A percentile compares a stretch with the other conserved stretches of the same genome.
Evolutionary conservation across 805 yeast genomes (phyloP).

Genomic region (Cyberlindnera samutprakarnensis): DNA sequence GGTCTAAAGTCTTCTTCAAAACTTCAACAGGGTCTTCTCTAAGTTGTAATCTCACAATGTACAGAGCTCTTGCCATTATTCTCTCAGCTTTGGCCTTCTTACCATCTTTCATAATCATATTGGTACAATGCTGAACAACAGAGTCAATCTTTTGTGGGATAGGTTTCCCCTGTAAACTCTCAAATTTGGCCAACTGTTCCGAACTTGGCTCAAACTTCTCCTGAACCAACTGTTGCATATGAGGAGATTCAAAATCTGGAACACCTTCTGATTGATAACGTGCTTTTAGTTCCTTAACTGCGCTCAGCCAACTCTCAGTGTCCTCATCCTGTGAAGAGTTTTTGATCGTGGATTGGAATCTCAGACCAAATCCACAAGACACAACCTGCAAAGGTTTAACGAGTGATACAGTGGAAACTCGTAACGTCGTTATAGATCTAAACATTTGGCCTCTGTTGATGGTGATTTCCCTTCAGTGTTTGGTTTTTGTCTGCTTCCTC

Average conservation of each 20-base stretch:
- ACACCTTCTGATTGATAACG: slow-evolving; percentile 26
- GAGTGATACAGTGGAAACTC: neutral
- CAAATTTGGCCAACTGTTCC: slow-evolving; percentile 55
- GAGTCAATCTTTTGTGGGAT: slow-evolving; percentile 63
- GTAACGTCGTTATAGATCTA: neutral
- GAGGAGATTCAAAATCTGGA: slow-evolving; percentile 24
- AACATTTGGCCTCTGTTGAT: too few relatives aligned
- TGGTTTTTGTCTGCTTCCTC: too few relatives aligned
- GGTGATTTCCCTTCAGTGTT: too few relatives aligned
- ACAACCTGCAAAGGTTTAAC: too few relatives aligned
- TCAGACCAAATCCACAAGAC: too few relatives aligned
- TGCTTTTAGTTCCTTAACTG: slow-evolving; percentile 30
- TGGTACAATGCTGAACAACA: slow-evolving; percentile 69
- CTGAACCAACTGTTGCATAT: slow-evolving; percentile 17
- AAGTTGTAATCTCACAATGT: slow-evolving; percentile 63
- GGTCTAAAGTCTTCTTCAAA: slow-evolving; percentile 67
- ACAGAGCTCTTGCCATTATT: slow-evolving; percentile 67
- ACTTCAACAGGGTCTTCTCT: slow-evolving; percentile 76
- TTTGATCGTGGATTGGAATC: slow-evolving; percentile 9
- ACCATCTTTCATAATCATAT: slow-evolving; percentile 89
- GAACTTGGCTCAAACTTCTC: slow-evolving; percentile 47
- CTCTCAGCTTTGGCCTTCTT: slow-evolving; percentile 75
- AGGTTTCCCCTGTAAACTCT: slow-evolving; percentile 38
- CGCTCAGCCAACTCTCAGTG: slow-evolving; percentile 38
- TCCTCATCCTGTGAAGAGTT: slow-evolving; percentile 11